Conservation (phyloP, 257 asterid species). For the Solanum megistacrolobum region DNA sequence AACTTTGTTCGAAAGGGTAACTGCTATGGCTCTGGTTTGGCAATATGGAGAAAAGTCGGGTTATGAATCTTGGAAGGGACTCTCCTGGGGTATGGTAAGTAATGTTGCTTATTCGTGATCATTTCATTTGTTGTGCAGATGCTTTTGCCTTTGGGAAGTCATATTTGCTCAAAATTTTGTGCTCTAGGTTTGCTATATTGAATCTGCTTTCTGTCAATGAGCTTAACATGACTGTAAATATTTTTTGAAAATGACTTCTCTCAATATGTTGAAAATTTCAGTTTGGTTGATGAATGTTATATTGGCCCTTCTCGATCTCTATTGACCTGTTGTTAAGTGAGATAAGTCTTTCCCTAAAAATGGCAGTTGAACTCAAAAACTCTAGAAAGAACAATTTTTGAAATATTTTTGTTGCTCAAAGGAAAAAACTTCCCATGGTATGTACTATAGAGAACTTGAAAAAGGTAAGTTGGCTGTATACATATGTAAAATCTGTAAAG, state of each 20-base stretch:
- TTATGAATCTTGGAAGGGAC: conserved; percentile 91
- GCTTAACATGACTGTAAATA: not conserved
- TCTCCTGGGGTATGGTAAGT: conserved; percentile 97
- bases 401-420: not conserved
- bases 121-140: not conserved
- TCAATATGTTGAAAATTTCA: not conserved
- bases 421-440: not conserved
- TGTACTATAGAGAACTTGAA: not conserved
- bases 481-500: not conserved
- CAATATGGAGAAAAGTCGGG: conserved; percentile 87
- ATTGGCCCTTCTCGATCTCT: not conserved
- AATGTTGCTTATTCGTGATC: not conserved
- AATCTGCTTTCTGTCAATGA: not conserved
- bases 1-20: conserved; percentile 38
- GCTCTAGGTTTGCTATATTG: not conserved
- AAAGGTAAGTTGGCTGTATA: not conserved
- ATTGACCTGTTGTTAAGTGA: not conserved
- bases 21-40: conserved; percentile 97
- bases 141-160: not conserved
- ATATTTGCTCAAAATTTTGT: not conserved
- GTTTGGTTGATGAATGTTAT: not conserved
- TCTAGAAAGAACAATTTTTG: not conserved
- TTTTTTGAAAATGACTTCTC: not conserved
- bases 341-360: not conserved
- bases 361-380: not conserved